Evolutionary conservation across 768 basidiomycete species (phyloP).

Genomic region (Auricularia cornea): DNA sequence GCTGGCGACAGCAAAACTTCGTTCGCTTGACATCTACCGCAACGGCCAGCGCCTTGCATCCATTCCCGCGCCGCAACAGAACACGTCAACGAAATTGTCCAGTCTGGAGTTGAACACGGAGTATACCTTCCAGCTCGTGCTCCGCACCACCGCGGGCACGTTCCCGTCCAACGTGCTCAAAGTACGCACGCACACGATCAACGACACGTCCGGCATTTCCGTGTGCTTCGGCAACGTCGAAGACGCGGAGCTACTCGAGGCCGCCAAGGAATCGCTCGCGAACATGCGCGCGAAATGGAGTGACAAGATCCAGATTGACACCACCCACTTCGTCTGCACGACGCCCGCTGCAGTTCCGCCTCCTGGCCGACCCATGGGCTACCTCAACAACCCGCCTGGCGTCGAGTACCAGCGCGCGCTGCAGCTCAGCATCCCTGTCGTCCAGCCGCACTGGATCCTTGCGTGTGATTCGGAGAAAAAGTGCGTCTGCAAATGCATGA

Average conservation of each 20-base stretch:
- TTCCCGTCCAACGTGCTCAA: conserved; percentile 78
- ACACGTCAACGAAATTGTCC: conserved; percentile 83
- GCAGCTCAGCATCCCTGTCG: conserved; percentile 88
- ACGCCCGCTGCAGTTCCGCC: conserved; percentile 46
- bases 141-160: conserved; percentile 88
- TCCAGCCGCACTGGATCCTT: conserved; percentile 90
- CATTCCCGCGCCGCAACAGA: conserved; percentile 73
- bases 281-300: conserved; percentile 89
- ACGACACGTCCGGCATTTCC: conserved; percentile 87
- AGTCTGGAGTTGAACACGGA: conserved; percentile 74
- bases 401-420: conserved; percentile 93
- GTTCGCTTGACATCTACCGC: conserved; percentile 87
- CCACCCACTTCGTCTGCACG: conserved; percentile 96
- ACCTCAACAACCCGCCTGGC: conserved; percentile 52
- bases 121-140: conserved; percentile 89
- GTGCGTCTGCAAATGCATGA: conserved; percentile 33
- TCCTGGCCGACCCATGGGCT: conserved; percentile 46
- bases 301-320: conserved; percentile 93
- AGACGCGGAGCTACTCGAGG: conserved; percentile 65
- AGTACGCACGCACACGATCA: conserved; percentile 88
- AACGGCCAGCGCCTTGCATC: conserved; percentile 82
- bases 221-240: conserved; percentile 92
- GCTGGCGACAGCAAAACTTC: conserved; percentile 77
- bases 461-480: conserved; percentile 81
- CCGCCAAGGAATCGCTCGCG: conserved; percentile 68